These are phyloP conservation scores for Acanthamoeba rhysodes DNA, from an alignment of 208 protist species.

Conservation along the genomic window DNA sequence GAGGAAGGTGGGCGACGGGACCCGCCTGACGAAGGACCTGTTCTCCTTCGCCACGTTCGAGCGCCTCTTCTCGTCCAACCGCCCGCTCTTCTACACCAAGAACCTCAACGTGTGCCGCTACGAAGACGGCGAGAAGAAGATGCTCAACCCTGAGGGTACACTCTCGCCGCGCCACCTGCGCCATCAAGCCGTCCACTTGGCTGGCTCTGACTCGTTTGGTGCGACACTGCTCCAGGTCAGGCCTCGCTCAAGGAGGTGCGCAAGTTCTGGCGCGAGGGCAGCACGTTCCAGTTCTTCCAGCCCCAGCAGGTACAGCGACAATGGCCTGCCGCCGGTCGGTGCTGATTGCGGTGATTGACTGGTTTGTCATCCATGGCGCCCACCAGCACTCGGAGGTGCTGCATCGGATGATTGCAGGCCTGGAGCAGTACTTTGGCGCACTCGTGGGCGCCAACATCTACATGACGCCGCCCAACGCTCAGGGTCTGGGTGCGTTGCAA, in stretches of 20 bases:
- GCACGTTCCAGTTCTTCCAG: constrained; percentile 73
- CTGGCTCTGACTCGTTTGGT: neutral
- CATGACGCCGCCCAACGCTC: constrained; percentile 93
- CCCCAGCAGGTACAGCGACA: constrained; percentile 35
- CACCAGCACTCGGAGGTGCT: constrained; percentile 3
- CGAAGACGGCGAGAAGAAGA: constrained; percentile 65
- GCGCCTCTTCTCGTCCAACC: neutral
- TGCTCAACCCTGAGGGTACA: constrained; percentile 58
- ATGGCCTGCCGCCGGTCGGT: constrained; percentile 30
- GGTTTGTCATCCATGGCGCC: too few species aligned
- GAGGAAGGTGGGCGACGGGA: neutral
- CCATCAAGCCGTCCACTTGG: neutral
- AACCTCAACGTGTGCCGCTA: constrained; percentile 69
- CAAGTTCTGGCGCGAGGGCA: constrained; percentile 61
- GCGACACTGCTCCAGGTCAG: neutral
- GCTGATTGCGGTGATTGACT: neutral
- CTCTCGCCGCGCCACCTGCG: neutral
- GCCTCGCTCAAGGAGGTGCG: constrained; percentile 44
- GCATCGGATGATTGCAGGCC: constrained; percentile 91
- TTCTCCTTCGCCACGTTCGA: constrained; percentile 72
- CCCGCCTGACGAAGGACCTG: neutral
- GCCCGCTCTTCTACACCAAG: constrained; percentile 31
- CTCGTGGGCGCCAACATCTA: constrained; percentile 96
- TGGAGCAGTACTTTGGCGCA: constrained; percentile 94
- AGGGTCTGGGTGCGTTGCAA: constrained; percentile 84